Evolutionary conservation across 768 basidiomycete genomes (phyloP).

Genomic region (Rhodotorula graminis): DNA sequence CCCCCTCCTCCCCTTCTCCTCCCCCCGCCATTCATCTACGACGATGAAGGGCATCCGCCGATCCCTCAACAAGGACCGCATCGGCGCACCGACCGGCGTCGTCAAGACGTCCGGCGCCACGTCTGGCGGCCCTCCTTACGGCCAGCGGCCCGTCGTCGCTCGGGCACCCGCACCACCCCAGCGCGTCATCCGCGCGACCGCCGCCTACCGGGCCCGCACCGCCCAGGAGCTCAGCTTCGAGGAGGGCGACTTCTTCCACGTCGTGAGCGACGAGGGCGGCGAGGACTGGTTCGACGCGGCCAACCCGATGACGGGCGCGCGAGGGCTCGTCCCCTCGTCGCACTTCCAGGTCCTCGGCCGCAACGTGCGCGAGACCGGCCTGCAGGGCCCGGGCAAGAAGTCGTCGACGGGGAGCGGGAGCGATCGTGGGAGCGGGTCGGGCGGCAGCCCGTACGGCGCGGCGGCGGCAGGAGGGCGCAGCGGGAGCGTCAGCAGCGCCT

Average conservation of each 20-base stretch:
- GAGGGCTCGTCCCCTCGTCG: constrained; percentile 79
- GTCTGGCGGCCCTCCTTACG: background rate
- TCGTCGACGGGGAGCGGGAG: constrained; percentile 8
- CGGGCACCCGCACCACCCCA: constrained; percentile 64
- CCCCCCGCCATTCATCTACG: background rate
- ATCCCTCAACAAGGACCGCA: constrained; percentile 40
- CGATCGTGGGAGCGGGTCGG: constrained; percentile 1
- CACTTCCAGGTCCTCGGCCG: constrained; percentile 90
- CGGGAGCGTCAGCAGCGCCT: constrained; percentile 4
- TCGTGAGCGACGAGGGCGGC: constrained; percentile 61
- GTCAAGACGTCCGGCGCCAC: background rate
- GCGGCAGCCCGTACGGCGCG: constrained; percentile 11
- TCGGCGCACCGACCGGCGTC: constrained; percentile 29
- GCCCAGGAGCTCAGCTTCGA: constrained; percentile 84
- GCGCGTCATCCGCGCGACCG: constrained; percentile 85
- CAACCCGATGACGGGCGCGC: constrained; percentile 83
- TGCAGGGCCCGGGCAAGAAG: constrained; percentile 19
- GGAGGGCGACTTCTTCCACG: constrained; percentile 97
- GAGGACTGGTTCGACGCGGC: constrained; percentile 82
- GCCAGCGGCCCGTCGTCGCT: constrained; percentile 12
- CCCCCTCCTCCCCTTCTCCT: background rate
- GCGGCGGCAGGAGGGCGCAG: constrained; percentile 1
- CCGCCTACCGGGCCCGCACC: constrained; percentile 60
- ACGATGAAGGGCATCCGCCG: constrained; percentile 37
- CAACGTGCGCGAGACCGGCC: constrained; percentile 42